Base-by-base conservation (phyloP, 192 early-diverging fungal genomes). In the Spinellus fusiger region DNA sequence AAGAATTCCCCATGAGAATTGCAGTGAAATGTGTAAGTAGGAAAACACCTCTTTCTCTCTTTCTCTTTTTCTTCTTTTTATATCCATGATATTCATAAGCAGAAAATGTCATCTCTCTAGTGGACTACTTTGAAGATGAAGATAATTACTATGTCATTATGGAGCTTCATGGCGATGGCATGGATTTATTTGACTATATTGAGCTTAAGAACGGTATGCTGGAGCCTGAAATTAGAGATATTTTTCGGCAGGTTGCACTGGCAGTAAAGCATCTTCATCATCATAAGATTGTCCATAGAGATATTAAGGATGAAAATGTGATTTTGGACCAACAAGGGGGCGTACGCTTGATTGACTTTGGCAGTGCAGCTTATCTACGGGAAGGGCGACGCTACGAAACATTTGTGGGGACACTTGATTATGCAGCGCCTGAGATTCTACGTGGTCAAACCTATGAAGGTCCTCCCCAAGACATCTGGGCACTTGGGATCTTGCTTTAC, bases 221-320 rank as follows among this genome's bases (percentile, higher is more conserved):
- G 2, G 74, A 81, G 70, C 56, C 68, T 64, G 76, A 82, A 64
- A 78, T 85, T 15, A 65, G 74, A 25, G 54, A 61, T 5, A 83
- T 87, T 7, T 87, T 87, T 44, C 49, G 65, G 22, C 86, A 86
- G 62, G 68, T 88, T 25, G 76, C 74, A 7, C 61, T 65, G 18
- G 85, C 82, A 6, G 76, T 88, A 12, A 37, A 69, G 44, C 84
- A 87, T 67, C 52, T 89, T 28, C 86, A 89, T 59, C 62, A 69
- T 27, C 69, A 82, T 49, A 79, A 78, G 28, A 86, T 90, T 65
- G 84, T 87, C 16, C 92, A 93, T 54, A 71, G 88, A 27, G 92
- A 93, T 70, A 92, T 93, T 68, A 93, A 93, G 69, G 92, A 93
- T 54, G 92, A 93, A 61, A 93, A 93, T 71, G 84, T 91, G n/a